Evolutionary conservation across 257 asterid species (phyloP).

Genomic region (Plantago ovata): DNA sequence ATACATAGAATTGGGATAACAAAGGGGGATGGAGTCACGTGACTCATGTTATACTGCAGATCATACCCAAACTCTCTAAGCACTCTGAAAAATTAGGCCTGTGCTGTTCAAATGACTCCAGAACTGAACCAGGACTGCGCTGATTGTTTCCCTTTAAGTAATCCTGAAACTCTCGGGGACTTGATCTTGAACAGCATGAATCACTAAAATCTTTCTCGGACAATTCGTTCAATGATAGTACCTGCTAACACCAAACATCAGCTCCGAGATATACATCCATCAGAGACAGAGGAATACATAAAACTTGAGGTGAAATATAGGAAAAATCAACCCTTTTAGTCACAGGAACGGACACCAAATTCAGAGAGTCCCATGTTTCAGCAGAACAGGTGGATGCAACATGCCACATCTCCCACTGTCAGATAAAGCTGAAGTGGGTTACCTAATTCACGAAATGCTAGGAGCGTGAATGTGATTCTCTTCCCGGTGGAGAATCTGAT

Average conservation of each 20-base stretch:
- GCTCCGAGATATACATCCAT: not conserved
- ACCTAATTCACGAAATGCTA: too few relatives aligned
- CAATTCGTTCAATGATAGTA: conserved; percentile 24
- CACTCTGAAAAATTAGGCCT: conserved; percentile 21
- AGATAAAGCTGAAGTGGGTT: too few relatives aligned
- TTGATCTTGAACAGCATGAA: conserved; percentile 23
- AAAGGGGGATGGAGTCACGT: too few relatives aligned
- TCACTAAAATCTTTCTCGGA: conserved; percentile 28
- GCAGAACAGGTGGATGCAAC: too few relatives aligned
- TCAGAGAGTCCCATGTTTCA: too few relatives aligned
- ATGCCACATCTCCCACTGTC: too few relatives aligned
- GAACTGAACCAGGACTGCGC: conserved; percentile 62
- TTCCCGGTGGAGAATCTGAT: too few relatives aligned
- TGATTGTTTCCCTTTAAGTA: conserved; percentile 41
- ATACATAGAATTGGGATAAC: not conserved
- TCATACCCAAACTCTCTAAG: conserved; percentile 26
- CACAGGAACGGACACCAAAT: too few relatives aligned
- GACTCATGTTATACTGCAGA: conserved; percentile 25
- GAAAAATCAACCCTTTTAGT: too few relatives aligned
- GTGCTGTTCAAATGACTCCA: conserved; percentile 40
- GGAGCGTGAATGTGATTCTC: too few relatives aligned
- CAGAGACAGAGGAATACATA: not conserved
- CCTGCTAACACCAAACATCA: conserved; percentile 29
- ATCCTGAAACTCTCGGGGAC: conserved; percentile 26
- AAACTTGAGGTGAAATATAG: too few relatives aligned